phyloP scores from a whole-genome alignment of 2,329 filamentous ascomycete species.

The Colletotrichum sp. region DNA sequence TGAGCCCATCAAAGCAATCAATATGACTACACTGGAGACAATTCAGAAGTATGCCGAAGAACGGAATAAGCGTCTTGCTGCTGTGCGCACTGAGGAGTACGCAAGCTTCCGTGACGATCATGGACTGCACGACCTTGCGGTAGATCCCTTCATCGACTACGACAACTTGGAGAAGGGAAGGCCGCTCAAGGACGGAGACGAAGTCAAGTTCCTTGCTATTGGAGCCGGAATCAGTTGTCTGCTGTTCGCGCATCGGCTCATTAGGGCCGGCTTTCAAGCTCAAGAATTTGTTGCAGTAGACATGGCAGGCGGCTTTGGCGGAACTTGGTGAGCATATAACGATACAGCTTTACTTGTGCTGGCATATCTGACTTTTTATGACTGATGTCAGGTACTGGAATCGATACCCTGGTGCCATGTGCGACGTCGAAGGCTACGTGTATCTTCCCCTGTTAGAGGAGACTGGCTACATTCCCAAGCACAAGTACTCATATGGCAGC shows the following conservation, averaged over 20 bases:
- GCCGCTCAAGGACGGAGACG: not conserved
- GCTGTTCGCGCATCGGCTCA: not conserved
- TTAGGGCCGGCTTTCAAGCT: not conserved
- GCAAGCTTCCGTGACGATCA: not conserved
- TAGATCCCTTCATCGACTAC: not conserved
- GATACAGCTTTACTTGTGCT: fast-evolving
- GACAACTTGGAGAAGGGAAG: not conserved
- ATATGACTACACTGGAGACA: not conserved
- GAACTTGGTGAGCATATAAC: not conserved
- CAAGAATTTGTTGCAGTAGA: not conserved
- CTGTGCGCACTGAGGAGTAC: not conserved
- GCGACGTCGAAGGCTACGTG: constrained; percentile 56
- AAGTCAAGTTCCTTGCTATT: not conserved
- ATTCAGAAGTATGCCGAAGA: not conserved
- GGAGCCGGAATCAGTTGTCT: not conserved
- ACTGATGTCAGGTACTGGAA: constrained; percentile 57
- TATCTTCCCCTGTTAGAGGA: constrained; percentile 17
- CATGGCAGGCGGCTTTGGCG: not conserved
- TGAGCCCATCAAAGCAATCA: not conserved
- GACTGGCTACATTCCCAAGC: constrained; percentile 7
- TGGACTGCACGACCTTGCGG: not conserved
- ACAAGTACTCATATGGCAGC: constrained; percentile 35
- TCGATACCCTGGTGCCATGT: constrained; percentile 53
- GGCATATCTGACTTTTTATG: not conserved
- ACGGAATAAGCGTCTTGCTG: not conserved